Percentiles rank a stretch among this genome's conserved stretches.
Conservation (phyloP, 2,329 filamentous ascomycete species). For the Clonostachys rhizophaga region DNA sequence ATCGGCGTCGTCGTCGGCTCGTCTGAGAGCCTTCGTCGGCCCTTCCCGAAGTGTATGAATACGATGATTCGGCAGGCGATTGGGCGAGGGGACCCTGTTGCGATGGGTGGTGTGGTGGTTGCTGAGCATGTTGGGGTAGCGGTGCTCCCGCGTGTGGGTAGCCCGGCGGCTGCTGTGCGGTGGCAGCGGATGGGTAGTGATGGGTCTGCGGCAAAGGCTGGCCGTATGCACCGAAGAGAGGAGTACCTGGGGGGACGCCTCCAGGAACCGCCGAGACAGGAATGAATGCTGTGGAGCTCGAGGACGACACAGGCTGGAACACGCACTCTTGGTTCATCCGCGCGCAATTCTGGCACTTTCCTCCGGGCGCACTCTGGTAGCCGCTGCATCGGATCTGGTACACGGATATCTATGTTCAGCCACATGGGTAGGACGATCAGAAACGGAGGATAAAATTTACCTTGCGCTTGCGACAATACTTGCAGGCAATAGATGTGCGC, state of each 20-base stretch:
- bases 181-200: conserved; percentile 9
- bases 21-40: conserved; percentile 20
- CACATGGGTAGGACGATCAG: background rate
- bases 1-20: conserved; percentile 26
- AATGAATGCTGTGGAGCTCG: conserved; percentile 52
- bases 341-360: conserved; percentile 57
- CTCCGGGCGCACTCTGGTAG: conserved; percentile 52
- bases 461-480: conserved; percentile 58
- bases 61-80: conserved; percentile 37
- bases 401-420: background rate
- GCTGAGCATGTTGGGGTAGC: conserved; percentile 8
- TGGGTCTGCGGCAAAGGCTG: conserved; percentile 37
- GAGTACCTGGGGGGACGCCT: conserved; percentile 51
- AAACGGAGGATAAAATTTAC: conserved; percentile 21
- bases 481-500: conserved; percentile 55
- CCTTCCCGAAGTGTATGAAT: conserved; percentile 27
- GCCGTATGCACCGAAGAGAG: conserved; percentile 52
- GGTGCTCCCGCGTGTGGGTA: background rate
- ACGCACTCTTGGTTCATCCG: conserved; percentile 59
- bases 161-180: conserved; percentile 6
- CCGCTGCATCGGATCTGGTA: conserved; percentile 55
- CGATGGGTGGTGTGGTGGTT: conserved; percentile 3
- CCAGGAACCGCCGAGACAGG: conserved; percentile 54
- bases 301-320: conserved; percentile 54
- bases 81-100: conserved; percentile 9